A percentile compares a stretch with the other conserved stretches of the same genome.
Conservation (phyloP, 176 grass and related monocot species). For the Typha latifolia region DNA sequence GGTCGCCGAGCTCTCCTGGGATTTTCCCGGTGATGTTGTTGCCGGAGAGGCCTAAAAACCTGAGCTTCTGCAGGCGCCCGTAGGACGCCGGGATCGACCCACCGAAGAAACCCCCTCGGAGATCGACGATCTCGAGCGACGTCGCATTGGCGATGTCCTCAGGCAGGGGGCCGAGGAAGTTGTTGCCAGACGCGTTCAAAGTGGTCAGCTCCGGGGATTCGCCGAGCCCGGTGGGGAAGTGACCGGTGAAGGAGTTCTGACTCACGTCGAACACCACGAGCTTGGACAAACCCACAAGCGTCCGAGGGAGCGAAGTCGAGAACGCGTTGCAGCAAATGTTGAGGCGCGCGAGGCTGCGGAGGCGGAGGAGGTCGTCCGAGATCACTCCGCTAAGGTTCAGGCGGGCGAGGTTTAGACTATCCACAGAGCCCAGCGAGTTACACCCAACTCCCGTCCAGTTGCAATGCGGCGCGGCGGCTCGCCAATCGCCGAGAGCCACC, state of each 20-base stretch:
- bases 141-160: constrained; percentile 62
- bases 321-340: constrained; percentile 82
- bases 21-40: constrained; percentile 89
- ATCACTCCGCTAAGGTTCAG: constrained; percentile 76
- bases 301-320: constrained; percentile 47
- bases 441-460: constrained; percentile 65
- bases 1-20: constrained; percentile 57
- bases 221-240: constrained; percentile 62
- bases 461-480: constrained; percentile 37
- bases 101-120: constrained; percentile 71
- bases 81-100: constrained; percentile 61
- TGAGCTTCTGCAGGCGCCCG: constrained; percentile 59
- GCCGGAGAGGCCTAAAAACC: constrained; percentile 72
- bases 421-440: constrained; percentile 39
- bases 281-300: constrained; percentile 33
- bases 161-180: constrained; percentile 61
- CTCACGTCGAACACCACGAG: constrained; percentile 70
- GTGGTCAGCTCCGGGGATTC: constrained; percentile 37
- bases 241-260: constrained; percentile 63
- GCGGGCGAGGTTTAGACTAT: constrained; percentile 42
- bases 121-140: constrained; percentile 50
- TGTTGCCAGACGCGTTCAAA: constrained; percentile 75
- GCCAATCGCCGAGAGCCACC: constrained; percentile 43
- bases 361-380: constrained; percentile 36
- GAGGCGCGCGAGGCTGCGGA: constrained; percentile 43